phyloP scores from a whole-genome alignment of 805 yeast genomes.

The Torulaspora maleeae region DNA sequence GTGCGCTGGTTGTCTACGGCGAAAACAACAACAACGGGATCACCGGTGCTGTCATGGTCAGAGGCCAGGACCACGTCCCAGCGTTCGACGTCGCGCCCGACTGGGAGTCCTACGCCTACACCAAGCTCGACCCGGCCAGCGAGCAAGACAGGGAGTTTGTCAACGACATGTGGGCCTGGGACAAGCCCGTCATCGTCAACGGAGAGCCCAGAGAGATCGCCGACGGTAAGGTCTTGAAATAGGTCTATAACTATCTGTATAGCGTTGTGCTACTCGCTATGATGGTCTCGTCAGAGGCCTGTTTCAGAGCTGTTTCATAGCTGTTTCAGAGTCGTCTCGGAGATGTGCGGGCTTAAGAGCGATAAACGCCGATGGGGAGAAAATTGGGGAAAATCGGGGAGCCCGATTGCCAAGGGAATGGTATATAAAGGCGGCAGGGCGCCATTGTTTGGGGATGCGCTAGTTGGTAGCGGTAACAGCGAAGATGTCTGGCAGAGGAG shows the following conservation, averaged over 20 bases:
- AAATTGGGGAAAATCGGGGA: slow-evolving; percentile 1
- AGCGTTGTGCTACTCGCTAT: not conserved
- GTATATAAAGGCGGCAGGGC: slow-evolving; percentile 4
- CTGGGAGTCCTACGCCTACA: slow-evolving; percentile 89
- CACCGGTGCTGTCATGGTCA: slow-evolving; percentile 87
- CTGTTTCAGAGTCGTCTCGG: not conserved
- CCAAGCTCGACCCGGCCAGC: slow-evolving; percentile 74
- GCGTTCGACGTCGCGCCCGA: slow-evolving; percentile 99
- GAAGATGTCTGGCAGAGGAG: slow-evolving; percentile 6
- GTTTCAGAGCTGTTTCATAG: no score
- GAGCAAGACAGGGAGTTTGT: slow-evolving; percentile 75
- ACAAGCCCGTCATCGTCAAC: slow-evolving; percentile 76
- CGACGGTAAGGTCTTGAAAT: slow-evolving; percentile 97
- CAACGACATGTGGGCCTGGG: slow-evolving; percentile 97
- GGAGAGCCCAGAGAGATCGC: slow-evolving; percentile 85
- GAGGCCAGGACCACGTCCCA: slow-evolving; percentile 88
- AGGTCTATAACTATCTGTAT: slow-evolving; percentile 21
- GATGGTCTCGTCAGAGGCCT: no score
- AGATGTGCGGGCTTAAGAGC: not conserved
- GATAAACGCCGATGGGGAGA: slow-evolving; percentile 4
- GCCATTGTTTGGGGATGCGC: not conserved
- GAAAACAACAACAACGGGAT: slow-evolving; percentile 98
- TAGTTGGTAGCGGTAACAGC: not conserved
- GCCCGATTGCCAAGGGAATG: not conserved
- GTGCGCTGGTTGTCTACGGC: slow-evolving; percentile 92